phyloP scores from a whole-genome alignment of 2,329 filamentous ascomycete genomes.

The Triangularia verruculosa region DNA sequence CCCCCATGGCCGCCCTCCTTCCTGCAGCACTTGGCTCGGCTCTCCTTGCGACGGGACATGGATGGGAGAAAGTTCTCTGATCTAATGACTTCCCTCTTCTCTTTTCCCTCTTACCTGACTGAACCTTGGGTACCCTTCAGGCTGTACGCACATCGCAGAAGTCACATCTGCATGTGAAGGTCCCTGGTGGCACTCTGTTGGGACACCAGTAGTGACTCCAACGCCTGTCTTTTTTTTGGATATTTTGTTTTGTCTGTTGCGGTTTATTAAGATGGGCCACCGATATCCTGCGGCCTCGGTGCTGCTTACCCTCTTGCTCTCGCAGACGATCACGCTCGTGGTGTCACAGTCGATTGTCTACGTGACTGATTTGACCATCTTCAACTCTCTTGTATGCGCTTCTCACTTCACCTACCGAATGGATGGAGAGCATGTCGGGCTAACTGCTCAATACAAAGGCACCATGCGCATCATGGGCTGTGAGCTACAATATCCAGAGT shows the following conservation, averaged over 20 bases:
- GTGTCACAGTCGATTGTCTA: conserved; percentile 35
- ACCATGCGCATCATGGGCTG: conserved; percentile 47
- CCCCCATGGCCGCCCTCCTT: not conserved
- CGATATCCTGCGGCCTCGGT: not conserved
- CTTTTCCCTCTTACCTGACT: not conserved
- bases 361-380: conserved; percentile 45
- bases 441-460: conserved; percentile 36
- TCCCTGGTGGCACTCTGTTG: not conserved
- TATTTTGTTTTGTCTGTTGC: not conserved
- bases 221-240: not conserved
- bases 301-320: not conserved
- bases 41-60: not conserved
- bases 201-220: not conserved
- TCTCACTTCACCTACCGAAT: not conserved
- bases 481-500: conserved; percentile 43
- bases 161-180: not conserved
- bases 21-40: not conserved
- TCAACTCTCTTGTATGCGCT: conserved; percentile 39
- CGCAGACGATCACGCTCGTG: not conserved
- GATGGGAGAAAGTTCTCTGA: not conserved
- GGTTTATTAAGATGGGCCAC: not conserved
- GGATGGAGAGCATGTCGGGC: conserved; percentile 1
- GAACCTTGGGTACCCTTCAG: not conserved
- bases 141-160: not conserved
- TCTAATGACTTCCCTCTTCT: not conserved